Evolutionary conservation across 345 rosid species (phyloP).

Genomic region (Acer campestre): DNA sequence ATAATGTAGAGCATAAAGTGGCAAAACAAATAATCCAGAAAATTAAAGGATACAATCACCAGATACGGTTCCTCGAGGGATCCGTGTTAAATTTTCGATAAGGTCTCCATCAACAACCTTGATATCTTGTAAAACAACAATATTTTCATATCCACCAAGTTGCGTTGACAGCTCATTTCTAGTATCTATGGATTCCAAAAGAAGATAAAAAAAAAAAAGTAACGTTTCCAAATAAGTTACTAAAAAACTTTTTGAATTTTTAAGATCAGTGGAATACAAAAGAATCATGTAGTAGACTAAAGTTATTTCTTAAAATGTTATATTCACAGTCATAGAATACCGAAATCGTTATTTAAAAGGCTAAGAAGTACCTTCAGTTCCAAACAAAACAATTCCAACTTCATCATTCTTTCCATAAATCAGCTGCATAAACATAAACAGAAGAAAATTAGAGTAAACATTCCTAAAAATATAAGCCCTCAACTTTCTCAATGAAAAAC

Average conservation of each 20-base stretch:
- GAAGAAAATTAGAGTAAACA: constrained; percentile 4
- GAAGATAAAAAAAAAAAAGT: not conserved
- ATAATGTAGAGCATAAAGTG: constrained; percentile 5
- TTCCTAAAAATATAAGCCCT: not conserved
- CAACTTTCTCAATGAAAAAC: not conserved
- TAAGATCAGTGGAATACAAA: not conserved
- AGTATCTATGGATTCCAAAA: constrained; percentile 49
- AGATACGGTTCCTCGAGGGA: constrained; percentile 72
- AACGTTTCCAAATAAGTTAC: constrained; percentile 11
- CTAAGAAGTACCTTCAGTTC: constrained; percentile 65
- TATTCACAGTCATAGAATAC: not conserved
- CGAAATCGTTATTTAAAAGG: not conserved
- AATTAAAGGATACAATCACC: constrained; percentile 84
- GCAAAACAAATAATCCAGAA: constrained; percentile 9
- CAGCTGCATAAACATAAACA: constrained; percentile 52
- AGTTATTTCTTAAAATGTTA: not conserved
- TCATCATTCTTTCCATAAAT: constrained; percentile 74
- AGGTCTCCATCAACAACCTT: constrained; percentile 72
- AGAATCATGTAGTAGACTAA: not conserved
- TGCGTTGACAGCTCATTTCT: constrained; percentile 74
- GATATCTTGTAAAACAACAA: constrained; percentile 54
- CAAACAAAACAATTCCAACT: constrained; percentile 80
- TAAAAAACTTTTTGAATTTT: not conserved
- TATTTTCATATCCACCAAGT: constrained; percentile 85
- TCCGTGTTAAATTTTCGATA: constrained; percentile 45